Evolutionary conservation across 305 asterid genomes (phyloP).

Genomic region (Andrographis paniculata): DNA sequence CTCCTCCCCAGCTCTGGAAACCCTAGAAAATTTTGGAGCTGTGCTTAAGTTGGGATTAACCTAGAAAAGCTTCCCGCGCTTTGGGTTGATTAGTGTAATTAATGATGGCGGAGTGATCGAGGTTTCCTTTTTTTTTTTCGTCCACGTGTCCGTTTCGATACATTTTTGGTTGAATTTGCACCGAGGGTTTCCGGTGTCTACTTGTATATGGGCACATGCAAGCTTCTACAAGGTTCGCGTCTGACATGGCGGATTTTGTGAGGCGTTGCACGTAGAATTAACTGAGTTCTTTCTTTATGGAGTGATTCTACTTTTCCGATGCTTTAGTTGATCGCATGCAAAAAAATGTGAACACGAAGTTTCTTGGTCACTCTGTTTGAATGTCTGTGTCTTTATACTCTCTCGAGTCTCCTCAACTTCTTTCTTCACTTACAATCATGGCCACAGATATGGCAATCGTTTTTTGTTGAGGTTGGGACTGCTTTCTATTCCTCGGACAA

Average conservation of each 20-base stretch:
- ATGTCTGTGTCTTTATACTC: not conserved
- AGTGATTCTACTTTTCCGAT: constrained; percentile 14
- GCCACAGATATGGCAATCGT: not conserved
- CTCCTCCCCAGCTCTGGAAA: constrained; percentile 23
- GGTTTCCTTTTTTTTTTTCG: too few species aligned
- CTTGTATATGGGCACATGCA: constrained; percentile 12
- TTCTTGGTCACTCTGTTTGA: too few species aligned
- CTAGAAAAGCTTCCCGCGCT: constrained; percentile 26
- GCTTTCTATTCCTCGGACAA: too few species aligned
- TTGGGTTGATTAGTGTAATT: constrained; percentile 21
- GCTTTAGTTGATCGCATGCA: constrained; percentile 17
- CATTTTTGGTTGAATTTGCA: constrained; percentile 38
- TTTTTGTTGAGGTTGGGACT: not conserved
- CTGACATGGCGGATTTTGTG: constrained; percentile 15
- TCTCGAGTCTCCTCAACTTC: too few species aligned
- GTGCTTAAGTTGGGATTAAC: constrained; percentile 33
- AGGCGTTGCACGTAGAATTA: constrained; percentile 22
- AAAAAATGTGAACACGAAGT: constrained; percentile 7
- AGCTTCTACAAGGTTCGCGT: constrained; percentile 21
- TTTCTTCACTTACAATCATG: not conserved
- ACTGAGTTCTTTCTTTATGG: constrained; percentile 18
- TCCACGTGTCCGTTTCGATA: constrained; percentile 21
- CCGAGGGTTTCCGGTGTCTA: constrained; percentile 16
- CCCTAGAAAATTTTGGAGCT: constrained; percentile 40
- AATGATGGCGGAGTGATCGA: constrained; percentile 27